Percentiles rank a stretch among this genome's conserved stretches.
phyloP scores from a whole-genome alignment of 2,329 filamentous ascomycete genomes.

The Clarireedia hainanense region DNA sequence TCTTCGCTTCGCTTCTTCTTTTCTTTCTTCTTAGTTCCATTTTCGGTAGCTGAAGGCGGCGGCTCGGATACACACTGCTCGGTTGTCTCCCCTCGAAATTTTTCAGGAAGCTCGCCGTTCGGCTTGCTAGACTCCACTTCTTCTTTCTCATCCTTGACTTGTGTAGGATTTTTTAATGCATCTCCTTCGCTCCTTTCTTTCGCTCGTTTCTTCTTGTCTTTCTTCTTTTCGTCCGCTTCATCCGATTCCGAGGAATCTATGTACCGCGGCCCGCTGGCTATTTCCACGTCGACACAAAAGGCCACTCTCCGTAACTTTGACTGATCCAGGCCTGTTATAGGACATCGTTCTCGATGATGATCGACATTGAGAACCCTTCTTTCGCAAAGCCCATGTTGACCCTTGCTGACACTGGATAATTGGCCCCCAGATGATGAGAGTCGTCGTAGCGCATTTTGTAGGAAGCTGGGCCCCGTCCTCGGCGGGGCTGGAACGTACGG shows the following conservation, averaged over 20 bases:
- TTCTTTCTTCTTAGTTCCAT: slow-evolving; percentile 69
- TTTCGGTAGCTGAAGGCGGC: slow-evolving; percentile 19
- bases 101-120: slow-evolving; percentile 34
- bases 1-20: slow-evolving; percentile 95
- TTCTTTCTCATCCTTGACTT: slow-evolving; percentile 51
- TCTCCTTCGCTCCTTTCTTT: slow-evolving; percentile 67
- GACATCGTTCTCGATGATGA: slow-evolving; percentile 67
- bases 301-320: slow-evolving; percentile 80
- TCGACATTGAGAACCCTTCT: slow-evolving; percentile 81
- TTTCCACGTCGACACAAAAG: slow-evolving; percentile 96
- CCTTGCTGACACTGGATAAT: slow-evolving; percentile 34
- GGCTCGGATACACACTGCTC: slow-evolving; percentile 6
- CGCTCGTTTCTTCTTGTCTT: slow-evolving; percentile 57
- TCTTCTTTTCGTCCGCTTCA: slow-evolving; percentile 39
- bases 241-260: slow-evolving; percentile 53
- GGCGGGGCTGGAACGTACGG: slow-evolving; percentile 71
- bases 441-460: slow-evolving; percentile 74
- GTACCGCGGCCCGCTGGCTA: slow-evolving; percentile 79
- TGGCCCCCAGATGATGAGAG: slow-evolving; percentile 53
- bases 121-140: slow-evolving; percentile 25
- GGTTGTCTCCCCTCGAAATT: slow-evolving; percentile 32
- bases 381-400: slow-evolving; percentile 66
- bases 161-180: slow-evolving; percentile 60
- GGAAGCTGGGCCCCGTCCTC: slow-evolving; percentile 62
- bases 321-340: slow-evolving; percentile 69